Evolutionary conservation across 2,329 filamentous ascomycete species (phyloP).

Genomic region (Talaromyces islandicus): DNA sequence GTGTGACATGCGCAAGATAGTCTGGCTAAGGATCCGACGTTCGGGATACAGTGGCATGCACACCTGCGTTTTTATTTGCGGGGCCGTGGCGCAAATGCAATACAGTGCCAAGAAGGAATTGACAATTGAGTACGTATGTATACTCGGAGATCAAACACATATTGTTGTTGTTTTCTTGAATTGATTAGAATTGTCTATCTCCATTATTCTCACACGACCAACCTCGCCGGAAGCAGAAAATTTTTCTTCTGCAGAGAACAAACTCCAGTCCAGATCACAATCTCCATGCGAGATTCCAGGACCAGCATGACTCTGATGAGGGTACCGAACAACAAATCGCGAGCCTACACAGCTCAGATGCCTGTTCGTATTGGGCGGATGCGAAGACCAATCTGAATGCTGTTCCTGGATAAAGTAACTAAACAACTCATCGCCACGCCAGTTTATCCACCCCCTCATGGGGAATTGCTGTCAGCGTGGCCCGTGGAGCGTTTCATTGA

Average conservation of each 20-base stretch:
- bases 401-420: constrained; percentile 5
- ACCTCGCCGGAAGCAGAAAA: neutral
- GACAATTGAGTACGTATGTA: neutral
- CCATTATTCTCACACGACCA: neutral
- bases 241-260: neutral
- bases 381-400: constrained; percentile 1
- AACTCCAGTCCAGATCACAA: neutral
- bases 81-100: neutral
- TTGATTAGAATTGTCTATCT: neutral
- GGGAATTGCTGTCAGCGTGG: neutral
- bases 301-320: neutral
- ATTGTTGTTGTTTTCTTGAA: neutral
- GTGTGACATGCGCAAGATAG: neutral
- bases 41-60: neutral
- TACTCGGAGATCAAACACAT: neutral
- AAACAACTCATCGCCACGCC: neutral
- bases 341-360: neutral
- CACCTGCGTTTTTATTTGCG: neutral
- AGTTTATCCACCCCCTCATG: neutral
- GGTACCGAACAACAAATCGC: neutral
- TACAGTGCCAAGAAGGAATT: neutral
- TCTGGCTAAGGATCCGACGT: neutral
- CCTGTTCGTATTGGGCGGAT: neutral
- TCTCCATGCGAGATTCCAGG: neutral
- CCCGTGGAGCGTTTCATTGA: neutral